phyloP scores from a whole-genome alignment of 805 yeast genomes.

The Candida tibetensis region DNA sequence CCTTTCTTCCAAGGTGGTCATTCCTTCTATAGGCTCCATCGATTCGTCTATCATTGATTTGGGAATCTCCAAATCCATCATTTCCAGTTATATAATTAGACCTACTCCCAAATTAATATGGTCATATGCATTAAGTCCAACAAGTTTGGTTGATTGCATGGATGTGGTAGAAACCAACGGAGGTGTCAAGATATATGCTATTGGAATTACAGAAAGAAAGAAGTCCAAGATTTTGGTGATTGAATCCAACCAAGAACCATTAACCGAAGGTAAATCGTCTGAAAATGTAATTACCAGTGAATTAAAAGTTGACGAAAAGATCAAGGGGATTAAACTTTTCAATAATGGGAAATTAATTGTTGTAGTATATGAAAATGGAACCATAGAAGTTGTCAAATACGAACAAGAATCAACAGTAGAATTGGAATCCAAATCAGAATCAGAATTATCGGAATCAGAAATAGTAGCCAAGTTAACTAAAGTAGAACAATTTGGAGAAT shows the following conservation, averaged over 20 bases:
- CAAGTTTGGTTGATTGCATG: slow-evolving; percentile 41
- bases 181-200: slow-evolving; percentile 25
- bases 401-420: background rate
- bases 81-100: slow-evolving; percentile 49
- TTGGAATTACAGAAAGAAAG: slow-evolving; percentile 40
- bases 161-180: slow-evolving; percentile 21
- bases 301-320: slow-evolving; percentile 7
- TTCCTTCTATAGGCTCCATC: slow-evolving; percentile 17
- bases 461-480: slow-evolving; percentile 4
- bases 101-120: slow-evolving; percentile 59
- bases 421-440: slow-evolving; percentile 4
- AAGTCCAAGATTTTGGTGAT: slow-evolving; percentile 24
- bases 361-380: slow-evolving; percentile 29
- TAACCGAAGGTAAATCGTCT: slow-evolving; percentile 5
- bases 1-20: slow-evolving; percentile 22
- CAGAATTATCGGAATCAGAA: slow-evolving; percentile 8
- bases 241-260: slow-evolving; percentile 11
- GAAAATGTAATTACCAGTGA: slow-evolving; percentile 9
- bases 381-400: slow-evolving; percentile 17
- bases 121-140: slow-evolving; percentile 54
- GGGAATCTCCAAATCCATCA: slow-evolving; percentile 53
- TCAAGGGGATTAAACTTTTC: slow-evolving; percentile 9
- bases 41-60: slow-evolving; percentile 42
- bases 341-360: slow-evolving; percentile 8
- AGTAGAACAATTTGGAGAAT: slow-evolving; percentile 14